A percentile compares a stretch with the other conserved stretches of the same genome.
Evolutionary conservation across 352 stramenopile species (phyloP).

Genomic region (Thalassiosira gravida): DNA sequence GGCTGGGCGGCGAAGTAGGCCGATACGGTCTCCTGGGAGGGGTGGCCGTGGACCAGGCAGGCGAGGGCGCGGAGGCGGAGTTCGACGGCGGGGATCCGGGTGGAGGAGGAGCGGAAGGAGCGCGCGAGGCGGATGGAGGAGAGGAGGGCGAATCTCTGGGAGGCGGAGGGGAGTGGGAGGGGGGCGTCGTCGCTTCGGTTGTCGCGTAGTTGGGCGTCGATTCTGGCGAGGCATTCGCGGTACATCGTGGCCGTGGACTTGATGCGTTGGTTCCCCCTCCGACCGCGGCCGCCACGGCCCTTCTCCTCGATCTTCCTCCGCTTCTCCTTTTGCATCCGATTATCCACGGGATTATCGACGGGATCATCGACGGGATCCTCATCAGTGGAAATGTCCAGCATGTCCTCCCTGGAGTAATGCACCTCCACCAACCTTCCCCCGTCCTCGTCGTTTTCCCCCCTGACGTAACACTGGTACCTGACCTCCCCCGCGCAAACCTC

Average conservation of each 20-base stretch:
- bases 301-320: conserved; percentile 5
- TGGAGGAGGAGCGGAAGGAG: conserved; percentile 64
- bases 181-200: background rate
- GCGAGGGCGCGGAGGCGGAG: conserved; percentile 68
- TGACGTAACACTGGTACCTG: background rate
- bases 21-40: conserved; percentile 70
- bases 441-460: conserved; percentile 18
- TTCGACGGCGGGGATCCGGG: conserved; percentile 61
- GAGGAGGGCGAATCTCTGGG: conserved; percentile 69
- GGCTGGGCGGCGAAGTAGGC: conserved; percentile 84
- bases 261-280: conserved; percentile 1
- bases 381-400: conserved; percentile 6
- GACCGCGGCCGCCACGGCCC: background rate
- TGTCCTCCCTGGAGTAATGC: conserved; percentile 33
- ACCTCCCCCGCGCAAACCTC: background rate
- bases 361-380: background rate
- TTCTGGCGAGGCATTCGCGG: conserved; percentile 33
- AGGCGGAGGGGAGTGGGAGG: background rate
- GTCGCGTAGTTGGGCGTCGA: conserved; percentile 15
- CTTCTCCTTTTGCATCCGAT: conserved; percentile 7
- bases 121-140: conserved; percentile 69
- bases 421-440: conserved; percentile 18
- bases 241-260: conserved; percentile 54
- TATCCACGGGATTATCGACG: background rate
- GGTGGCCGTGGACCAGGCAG: conserved; percentile 67